Evolutionary conservation across 345 rosid genomes (phyloP), one percentile per base, ranked within the genome.

Genomic region (Moricandia moricandioides): DNA sequence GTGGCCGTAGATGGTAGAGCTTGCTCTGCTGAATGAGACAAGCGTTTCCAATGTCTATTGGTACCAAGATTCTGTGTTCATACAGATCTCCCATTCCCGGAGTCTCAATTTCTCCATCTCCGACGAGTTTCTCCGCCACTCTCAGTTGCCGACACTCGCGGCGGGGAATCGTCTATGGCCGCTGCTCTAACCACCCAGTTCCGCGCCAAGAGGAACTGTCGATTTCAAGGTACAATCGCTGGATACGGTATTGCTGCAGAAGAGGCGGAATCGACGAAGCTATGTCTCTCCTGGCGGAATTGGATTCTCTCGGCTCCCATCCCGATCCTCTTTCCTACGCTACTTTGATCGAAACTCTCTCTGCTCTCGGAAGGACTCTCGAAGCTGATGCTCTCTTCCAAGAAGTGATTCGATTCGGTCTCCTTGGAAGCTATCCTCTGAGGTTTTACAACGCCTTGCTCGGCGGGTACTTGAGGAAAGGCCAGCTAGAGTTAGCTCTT

Each of bases 311-410:
- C 35, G 88, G 86, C 11, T 65, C 72, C 14, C 79, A 51, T 37
- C 90, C 85, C 10, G 80, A 66, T 70, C 75, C 76, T 7, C 51
- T 33, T 16, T 81, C 89, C 0, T 87, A 86, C 78, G 61, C 79
- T 60, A 64, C 62, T 52, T 69, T 89, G 75, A 81, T 87, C 58
- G 87, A 86, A 65, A 47, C 86, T 17, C 80, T 86, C 27, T 81
- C 81, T 6, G 58, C 71, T 65, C 76, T 73, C 67, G 88, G 91
- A 8, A 81, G 94, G 77, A 85, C 85, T 21, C 79, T 81, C 47
- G 94, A 89, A 79, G 89, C 89, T 2, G 91, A 89, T 34, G 85
- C 86, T 58, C 57, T 89, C 68, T 84, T 86, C 59, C 88, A 81
- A 9, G 89, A 89, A 78, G 77, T 84, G 81, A 7, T 70, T 1